Percentiles rank a stretch among this genome's conserved stretches.
Evolutionary conservation across 169 alveolate genomes (phyloP).

Genomic region (Plasmodium vivax): DNA sequence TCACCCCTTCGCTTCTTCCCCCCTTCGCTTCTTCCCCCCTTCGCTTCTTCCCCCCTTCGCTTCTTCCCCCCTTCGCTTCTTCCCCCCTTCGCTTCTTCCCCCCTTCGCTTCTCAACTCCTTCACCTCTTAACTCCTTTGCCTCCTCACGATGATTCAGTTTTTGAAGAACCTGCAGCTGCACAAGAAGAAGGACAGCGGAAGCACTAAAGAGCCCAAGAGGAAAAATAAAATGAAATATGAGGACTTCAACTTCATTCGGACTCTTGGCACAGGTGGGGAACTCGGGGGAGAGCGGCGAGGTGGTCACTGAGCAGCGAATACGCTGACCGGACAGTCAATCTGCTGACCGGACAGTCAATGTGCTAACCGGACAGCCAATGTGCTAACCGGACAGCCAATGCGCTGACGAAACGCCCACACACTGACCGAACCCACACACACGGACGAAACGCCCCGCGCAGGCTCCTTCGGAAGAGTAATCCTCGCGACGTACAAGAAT

Average conservation of each 20-base stretch:
- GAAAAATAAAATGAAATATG: conserved; percentile 67
- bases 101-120: no score
- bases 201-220: neutral
- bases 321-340: no score
- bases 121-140: no score
- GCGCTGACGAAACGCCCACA: no score
- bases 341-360: no score
- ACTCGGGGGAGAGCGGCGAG: neutral
- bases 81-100: no score
- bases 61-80: no score
- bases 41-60: neutral
- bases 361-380: no score
- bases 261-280: conserved; percentile 72
- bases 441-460: neutral
- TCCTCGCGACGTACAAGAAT: conserved; percentile 87
- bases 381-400: no score
- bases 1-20: neutral
- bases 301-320: neutral
- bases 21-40: neutral
- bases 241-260: conserved; percentile 70
- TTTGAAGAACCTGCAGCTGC: conserved; percentile 42
- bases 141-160: conserved; percentile 26
- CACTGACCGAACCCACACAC: neutral
- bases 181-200: conserved; percentile 39
- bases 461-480: conserved; percentile 96